Conservation (phyloP, 148 eudicot species). For the Heliamphora exappendiculata region DNA sequence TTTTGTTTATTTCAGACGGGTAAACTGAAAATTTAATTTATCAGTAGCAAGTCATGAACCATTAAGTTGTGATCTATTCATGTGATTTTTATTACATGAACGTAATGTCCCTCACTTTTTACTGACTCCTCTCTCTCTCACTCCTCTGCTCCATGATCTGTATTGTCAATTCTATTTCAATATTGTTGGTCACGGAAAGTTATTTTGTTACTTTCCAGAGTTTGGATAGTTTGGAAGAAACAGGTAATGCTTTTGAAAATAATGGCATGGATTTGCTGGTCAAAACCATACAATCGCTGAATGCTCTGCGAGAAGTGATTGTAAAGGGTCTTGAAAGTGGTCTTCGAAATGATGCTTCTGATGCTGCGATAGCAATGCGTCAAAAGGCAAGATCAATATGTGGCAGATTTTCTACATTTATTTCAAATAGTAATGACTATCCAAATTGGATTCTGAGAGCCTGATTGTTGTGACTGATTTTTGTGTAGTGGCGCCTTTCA, state of each 20-base stretch:
- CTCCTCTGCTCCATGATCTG: neutral
- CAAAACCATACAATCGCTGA: constrained; percentile 48
- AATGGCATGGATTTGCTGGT: constrained; percentile 44
- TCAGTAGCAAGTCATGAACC: neutral
- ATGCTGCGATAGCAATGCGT: constrained; percentile 93
- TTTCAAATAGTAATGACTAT: neutral
- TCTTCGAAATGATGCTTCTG: constrained; percentile 88
- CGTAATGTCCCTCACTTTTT: neutral
- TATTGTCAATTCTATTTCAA: neutral
- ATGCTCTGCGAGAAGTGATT: constrained; percentile 55
- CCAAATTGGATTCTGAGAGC: neutral
- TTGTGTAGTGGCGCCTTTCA: constrained; percentile 88
- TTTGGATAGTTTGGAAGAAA: constrained; percentile 35
- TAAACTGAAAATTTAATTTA: neutral
- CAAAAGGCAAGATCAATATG: constrained; percentile 55
- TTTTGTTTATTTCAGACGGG: neutral
- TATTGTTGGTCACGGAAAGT: neutral
- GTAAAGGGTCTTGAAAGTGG: constrained; percentile 89
- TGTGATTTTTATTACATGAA: neutral
- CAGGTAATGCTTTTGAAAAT: constrained; percentile 21
- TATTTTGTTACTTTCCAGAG: constrained; percentile 36
- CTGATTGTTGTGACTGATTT: constrained; percentile 4
- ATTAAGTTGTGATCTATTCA: neutral
- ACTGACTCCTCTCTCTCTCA: neutral
- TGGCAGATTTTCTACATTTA: neutral